These are phyloP conservation scores for Carex kokanica DNA, from an alignment of 176 grass and related monocot genomes.

Conservation along the genomic window DNA sequence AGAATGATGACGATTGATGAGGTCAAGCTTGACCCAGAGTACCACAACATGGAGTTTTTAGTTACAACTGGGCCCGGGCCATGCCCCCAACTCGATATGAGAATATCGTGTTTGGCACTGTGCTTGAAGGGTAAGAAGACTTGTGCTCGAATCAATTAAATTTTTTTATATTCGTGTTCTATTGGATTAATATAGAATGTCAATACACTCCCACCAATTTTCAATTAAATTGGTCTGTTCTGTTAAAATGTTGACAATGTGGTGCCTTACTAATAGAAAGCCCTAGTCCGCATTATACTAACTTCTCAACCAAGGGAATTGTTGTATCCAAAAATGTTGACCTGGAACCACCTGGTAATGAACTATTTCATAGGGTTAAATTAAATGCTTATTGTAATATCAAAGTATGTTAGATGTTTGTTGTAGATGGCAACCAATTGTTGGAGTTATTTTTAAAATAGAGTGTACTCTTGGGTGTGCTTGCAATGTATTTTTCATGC, in stretches of 20 bases:
- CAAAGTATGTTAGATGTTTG: neutral
- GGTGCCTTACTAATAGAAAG: neutral
- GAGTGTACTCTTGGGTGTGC: neutral
- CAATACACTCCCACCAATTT: neutral
- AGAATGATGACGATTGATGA: slow-evolving; percentile 79
- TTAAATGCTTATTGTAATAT: neutral
- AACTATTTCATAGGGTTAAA: neutral
- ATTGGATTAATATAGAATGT: neutral
- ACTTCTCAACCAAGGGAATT: neutral
- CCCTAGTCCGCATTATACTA: neutral
- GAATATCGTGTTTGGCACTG: slow-evolving; percentile 96
- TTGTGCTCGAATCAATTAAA: neutral
- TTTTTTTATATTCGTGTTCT: neutral
- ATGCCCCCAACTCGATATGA: slow-evolving; percentile 79
- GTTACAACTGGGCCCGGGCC: slow-evolving; percentile 89
- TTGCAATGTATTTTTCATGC: neutral
- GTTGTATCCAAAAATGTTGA: neutral
- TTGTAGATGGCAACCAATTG: neutral
- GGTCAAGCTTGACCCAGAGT: slow-evolving; percentile 72
- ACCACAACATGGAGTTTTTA: slow-evolving; percentile 94
- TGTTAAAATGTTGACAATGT: neutral
- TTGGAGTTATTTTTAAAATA: neutral
- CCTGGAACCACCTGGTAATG: neutral
- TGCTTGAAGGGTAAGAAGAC: slow-evolving; percentile 77
- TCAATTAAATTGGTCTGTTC: neutral